A percentile compares a stretch with the other conserved stretches of the same genome.
phyloP scores from a whole-genome alignment of 306 rosid genomes.

The Hylodesmum podocarpum region DNA sequence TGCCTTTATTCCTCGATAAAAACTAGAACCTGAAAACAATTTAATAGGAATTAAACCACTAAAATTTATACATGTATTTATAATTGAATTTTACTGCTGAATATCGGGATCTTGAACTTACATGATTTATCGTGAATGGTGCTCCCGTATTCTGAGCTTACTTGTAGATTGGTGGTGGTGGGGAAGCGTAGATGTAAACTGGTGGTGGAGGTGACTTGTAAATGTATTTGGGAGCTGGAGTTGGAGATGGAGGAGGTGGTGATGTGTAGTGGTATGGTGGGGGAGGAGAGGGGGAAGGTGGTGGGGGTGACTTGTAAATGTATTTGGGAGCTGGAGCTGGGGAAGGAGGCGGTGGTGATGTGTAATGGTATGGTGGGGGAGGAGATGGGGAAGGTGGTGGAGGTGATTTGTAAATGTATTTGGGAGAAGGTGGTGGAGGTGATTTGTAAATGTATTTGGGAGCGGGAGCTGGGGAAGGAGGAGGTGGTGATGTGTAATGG shows the following conservation, averaged over 20 bases:
- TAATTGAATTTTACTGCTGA: neutral
- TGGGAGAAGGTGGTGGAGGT: constrained; percentile 52
- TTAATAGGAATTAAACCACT: neutral
- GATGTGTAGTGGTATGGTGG: constrained; percentile 33
- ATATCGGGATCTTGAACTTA: constrained; percentile 43
- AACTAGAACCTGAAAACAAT: constrained; percentile 62
- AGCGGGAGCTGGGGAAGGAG: constrained; percentile 31
- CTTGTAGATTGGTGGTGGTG: constrained; percentile 56
- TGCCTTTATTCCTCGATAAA: constrained; percentile 66
- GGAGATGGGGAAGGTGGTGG: constrained; percentile 41
- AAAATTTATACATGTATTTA: neutral
- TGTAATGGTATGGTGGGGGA: constrained; percentile 46
- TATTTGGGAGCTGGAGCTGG: constrained; percentile 38
- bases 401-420: constrained; percentile 32
- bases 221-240: constrained; percentile 44
- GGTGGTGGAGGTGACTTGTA: constrained; percentile 69
- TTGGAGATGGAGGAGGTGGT: constrained; percentile 37
- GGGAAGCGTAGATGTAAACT: constrained; percentile 61
- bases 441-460: constrained; percentile 40
- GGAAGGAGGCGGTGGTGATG: constrained; percentile 16
- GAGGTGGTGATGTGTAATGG: constrained; percentile 20
- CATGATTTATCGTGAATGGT: constrained; percentile 43
- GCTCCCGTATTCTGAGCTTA: constrained; percentile 30
- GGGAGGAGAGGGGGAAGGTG: constrained; percentile 48
- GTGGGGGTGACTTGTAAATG: constrained; percentile 45